Evolutionary conservation across 2,329 filamentous ascomycete genomes (phyloP).

Genomic region (Penicillium hesseltinei): DNA sequence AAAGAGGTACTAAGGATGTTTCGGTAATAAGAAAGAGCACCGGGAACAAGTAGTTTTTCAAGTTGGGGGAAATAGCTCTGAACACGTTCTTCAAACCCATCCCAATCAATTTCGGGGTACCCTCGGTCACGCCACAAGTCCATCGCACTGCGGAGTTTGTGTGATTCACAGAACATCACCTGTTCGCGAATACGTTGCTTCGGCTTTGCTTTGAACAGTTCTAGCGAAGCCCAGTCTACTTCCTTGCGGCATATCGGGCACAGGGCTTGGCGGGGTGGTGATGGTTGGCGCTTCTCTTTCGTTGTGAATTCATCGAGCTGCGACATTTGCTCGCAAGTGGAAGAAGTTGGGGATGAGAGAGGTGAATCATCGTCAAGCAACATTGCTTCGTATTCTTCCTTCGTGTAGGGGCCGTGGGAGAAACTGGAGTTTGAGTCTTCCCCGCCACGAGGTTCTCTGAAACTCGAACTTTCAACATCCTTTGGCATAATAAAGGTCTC

Average conservation of each 20-base stretch:
- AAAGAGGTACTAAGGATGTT: constrained; percentile 56
- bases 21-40: constrained; percentile 58
- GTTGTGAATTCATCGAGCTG: constrained; percentile 9
- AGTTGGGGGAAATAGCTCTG: constrained; percentile 56
- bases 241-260: constrained; percentile 68
- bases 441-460: neutral
- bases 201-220: constrained; percentile 47
- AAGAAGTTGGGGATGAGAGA: constrained; percentile 30
- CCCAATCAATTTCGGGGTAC: constrained; percentile 74
- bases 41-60: constrained; percentile 56
- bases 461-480: constrained; percentile 22
- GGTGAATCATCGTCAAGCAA: constrained; percentile 28
- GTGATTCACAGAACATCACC: constrained; percentile 60
- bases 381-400: constrained; percentile 12
- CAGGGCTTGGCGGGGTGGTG: constrained; percentile 26
- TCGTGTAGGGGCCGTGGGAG: constrained; percentile 28
- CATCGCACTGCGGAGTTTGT: constrained; percentile 57
- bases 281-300: constrained; percentile 10
- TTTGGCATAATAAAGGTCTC: constrained; percentile 26
- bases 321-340: constrained; percentile 20
- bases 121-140: constrained; percentile 51
- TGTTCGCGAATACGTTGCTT: constrained; percentile 38
- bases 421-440: constrained; percentile 27
- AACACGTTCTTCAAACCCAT: constrained; percentile 58
- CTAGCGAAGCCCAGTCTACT: constrained; percentile 58